These are phyloP conservation scores for Phytopythium vexans DNA, from an alignment of 352 stramenopile genomes.

Conservation along the genomic window DNA sequence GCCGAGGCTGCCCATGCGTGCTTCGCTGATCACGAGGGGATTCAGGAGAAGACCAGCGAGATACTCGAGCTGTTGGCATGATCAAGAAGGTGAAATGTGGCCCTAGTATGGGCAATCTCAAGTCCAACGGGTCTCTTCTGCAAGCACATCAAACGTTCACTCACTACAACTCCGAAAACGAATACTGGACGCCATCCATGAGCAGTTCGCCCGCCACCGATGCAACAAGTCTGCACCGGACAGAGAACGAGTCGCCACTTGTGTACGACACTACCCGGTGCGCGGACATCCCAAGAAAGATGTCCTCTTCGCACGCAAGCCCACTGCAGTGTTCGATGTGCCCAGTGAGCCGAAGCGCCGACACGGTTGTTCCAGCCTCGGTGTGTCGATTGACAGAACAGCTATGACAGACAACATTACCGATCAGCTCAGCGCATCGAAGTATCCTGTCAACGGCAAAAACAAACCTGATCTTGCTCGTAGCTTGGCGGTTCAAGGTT, in stretches of 20 bases:
- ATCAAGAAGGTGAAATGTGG: background rate
- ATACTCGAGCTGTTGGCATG: slow-evolving; percentile 52
- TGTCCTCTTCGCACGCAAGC: slow-evolving; percentile 25
- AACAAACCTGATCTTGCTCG: slow-evolving; percentile 35
- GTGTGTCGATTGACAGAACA: slow-evolving; percentile 29
- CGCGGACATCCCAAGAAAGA: slow-evolving; percentile 45
- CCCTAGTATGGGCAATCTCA: background rate
- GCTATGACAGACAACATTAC: slow-evolving; percentile 3
- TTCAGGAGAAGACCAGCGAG: slow-evolving; percentile 77
- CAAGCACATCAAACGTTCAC: slow-evolving; percentile 25
- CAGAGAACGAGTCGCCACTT: slow-evolving; percentile 32
- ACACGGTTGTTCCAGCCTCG: too few relatives aligned
- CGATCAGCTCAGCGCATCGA: slow-evolving; percentile 4
- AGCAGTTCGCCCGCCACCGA: slow-evolving; percentile 21
- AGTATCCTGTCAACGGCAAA: background rate
- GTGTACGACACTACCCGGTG: slow-evolving; percentile 30
- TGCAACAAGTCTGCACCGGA: slow-evolving; percentile 27
- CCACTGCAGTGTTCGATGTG: slow-evolving; percentile 36
- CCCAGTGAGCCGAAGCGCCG: too few relatives aligned
- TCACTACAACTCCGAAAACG: slow-evolving; percentile 36
- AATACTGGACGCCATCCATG: slow-evolving; percentile 41
- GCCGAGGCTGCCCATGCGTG: slow-evolving; percentile 75
- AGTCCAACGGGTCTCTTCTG: slow-evolving; percentile 4
- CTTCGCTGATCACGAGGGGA: slow-evolving; percentile 69
- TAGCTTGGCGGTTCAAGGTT: too few relatives aligned